phyloP scores from a whole-genome alignment of 306 rosid species.

The Hippophae tibetana region DNA sequence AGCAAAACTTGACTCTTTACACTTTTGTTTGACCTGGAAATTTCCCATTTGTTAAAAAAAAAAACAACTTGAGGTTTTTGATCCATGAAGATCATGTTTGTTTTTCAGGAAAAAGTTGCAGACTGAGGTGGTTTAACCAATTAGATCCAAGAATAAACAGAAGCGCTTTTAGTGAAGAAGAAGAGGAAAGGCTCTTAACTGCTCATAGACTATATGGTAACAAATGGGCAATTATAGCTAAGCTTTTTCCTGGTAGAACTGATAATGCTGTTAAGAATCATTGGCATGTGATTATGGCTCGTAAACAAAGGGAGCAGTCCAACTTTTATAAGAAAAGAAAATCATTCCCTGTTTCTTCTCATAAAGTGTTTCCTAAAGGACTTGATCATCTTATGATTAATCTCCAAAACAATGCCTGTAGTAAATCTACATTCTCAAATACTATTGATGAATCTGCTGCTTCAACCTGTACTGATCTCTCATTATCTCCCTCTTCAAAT shows the following conservation, averaged over 20 bases:
- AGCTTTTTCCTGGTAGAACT: constrained; percentile 83
- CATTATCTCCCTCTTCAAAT: constrained; percentile 42
- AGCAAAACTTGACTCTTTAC: too few relatives aligned
- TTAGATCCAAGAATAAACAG: constrained; percentile 77
- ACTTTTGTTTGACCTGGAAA: too few relatives aligned
- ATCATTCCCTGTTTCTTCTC: constrained; percentile 5
- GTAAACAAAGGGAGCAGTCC: constrained; percentile 59
- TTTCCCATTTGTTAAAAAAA: too few relatives aligned
- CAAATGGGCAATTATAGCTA: constrained; percentile 89
- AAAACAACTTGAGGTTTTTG: background rate
- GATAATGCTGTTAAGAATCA: constrained; percentile 95
- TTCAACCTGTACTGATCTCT: constrained; percentile 58
- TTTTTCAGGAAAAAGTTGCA: constrained; percentile 73
- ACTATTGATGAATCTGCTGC: constrained; percentile 35
- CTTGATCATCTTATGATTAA: constrained; percentile 7
- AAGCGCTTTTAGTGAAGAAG: constrained; percentile 59
- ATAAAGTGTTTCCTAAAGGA: constrained; percentile 17
- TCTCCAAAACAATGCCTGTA: constrained; percentile 32
- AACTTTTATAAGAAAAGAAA: constrained; percentile 49
- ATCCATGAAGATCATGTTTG: background rate
- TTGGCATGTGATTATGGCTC: constrained; percentile 89
- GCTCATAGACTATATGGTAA: constrained; percentile 66
- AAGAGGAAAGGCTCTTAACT: constrained; percentile 57
- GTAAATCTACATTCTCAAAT: constrained; percentile 50
- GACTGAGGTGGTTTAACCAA: constrained; percentile 94